Percentiles rank a stretch among this genome's conserved stretches.
These are phyloP conservation scores for Bondarzewia mesenterica DNA, from an alignment of 1,284 basidiomycete species.

Conservation along the genomic window DNA sequence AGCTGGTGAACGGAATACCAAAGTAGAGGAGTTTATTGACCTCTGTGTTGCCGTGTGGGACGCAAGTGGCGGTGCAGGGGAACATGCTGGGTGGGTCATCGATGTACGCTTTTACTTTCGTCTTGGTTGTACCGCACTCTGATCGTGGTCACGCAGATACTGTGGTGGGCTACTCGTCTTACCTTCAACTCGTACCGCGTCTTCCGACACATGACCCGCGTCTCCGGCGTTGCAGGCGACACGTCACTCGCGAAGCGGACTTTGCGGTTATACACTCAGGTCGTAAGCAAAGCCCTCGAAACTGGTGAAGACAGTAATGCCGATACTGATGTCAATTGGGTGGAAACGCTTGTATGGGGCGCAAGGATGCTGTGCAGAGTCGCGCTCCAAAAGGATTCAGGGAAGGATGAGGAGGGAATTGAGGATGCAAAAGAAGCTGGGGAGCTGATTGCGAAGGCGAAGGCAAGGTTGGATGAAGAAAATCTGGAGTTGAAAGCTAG, in stretches of 20 bases:
- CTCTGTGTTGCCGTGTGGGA: slow-evolving; percentile 80
- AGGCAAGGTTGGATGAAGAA: slow-evolving; percentile 33
- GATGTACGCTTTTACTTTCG: slow-evolving; percentile 43
- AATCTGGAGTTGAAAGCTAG: slow-evolving; percentile 42
- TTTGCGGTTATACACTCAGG: slow-evolving; percentile 75
- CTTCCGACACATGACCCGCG: slow-evolving; percentile 73
- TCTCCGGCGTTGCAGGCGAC: slow-evolving; percentile 62
- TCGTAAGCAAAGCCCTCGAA: slow-evolving; percentile 74
- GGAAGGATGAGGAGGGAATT: slow-evolving; percentile 27
- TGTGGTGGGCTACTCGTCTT: slow-evolving; percentile 88
- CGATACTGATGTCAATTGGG: slow-evolving; percentile 61
- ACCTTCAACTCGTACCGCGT: slow-evolving; percentile 88
- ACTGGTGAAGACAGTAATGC: slow-evolving; percentile 34
- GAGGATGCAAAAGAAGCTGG: slow-evolving; percentile 53
- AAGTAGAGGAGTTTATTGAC: slow-evolving; percentile 82
- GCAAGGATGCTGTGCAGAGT: slow-evolving; percentile 63
- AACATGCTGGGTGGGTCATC: slow-evolving; percentile 62
- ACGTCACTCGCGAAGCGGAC: slow-evolving; percentile 64
- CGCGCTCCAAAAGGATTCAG: slow-evolving; percentile 28
- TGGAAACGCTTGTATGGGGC: slow-evolving; percentile 67
- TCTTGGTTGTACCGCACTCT: slow-evolving; percentile 2
- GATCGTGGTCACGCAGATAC: slow-evolving; percentile 37
- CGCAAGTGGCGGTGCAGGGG: slow-evolving; percentile 48
- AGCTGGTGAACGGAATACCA: slow-evolving; percentile 75
- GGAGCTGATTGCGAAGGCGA: slow-evolving; percentile 46